Base-by-base conservation (phyloP, 1,139 yeast species). In the Saccharomyces hybrid region DNA sequence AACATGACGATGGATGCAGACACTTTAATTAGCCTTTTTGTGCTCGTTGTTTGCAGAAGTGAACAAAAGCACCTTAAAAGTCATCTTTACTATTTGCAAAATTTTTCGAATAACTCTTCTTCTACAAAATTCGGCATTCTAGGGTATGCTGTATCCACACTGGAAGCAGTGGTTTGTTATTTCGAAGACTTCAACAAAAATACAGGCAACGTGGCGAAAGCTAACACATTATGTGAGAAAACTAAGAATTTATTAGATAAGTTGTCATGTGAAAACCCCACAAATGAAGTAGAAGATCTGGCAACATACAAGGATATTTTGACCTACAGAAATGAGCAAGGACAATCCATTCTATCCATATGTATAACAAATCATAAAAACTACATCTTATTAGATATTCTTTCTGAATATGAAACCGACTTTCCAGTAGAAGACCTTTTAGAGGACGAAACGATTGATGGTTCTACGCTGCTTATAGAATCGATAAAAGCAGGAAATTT, bases 101-200 rank as follows among this genome's bases (percentile, higher is more conserved):
- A 78, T 52, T 88, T 86, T 66, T 78, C 84, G 61, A 79, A 70
- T 74, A 79, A 54, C 68, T 78, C 69, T 57, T 73, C 73, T 42
- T 63, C 72, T 2, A 77, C 61, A 7, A 63, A 76, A 42, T 67
- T 75, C 8, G 90, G 89, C 0, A 70, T 77, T 26, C 61, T 75
- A 5, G 88, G 87, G 0, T 85, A 84, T 62, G 78, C 84, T 0
- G 62, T 90, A 32, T 85, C 96, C 52, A 88, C 96, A 9, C 73
- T 90, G 49, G 96, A 90, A 64, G 96, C 93, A 0, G 95, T 89
- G 0, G 64, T 89, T 6, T 81, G 73, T 57, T 95, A 86, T 65
- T 75, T 65, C 31, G 63, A 63, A 11, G 52, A 51, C 11, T 49
- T 51, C 34, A 50, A 51, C 27, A 56, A 54, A 28, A 38, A 56